phyloP scores from a whole-genome alignment of 2,329 filamentous ascomycete species.

The Aspergillus fijiensis region DNA sequence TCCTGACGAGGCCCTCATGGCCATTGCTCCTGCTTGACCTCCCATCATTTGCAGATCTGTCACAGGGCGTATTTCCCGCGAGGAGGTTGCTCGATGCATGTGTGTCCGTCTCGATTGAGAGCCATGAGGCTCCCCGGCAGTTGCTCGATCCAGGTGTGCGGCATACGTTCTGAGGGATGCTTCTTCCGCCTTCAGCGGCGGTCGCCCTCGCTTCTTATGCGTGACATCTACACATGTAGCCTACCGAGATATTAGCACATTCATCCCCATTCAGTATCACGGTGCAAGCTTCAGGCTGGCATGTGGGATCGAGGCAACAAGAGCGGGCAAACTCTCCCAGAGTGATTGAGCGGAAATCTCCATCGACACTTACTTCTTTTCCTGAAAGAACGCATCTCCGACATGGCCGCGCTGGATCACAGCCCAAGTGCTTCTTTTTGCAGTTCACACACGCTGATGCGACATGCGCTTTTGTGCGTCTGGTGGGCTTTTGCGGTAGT shows the following conservation, averaged over 20 bases:
- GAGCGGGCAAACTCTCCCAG: neutral
- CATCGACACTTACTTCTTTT: constrained; percentile 42
- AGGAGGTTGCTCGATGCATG: constrained; percentile 37
- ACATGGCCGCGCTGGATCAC: constrained; percentile 47
- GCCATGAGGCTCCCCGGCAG: constrained; percentile 28
- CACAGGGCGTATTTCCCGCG: constrained; percentile 40
- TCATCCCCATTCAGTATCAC: neutral
- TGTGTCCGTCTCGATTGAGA: constrained; percentile 23
- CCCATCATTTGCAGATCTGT: constrained; percentile 36
- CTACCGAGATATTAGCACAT: constrained; percentile 21
- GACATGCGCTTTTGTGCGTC: constrained; percentile 49
- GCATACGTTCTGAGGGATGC: constrained; percentile 34
- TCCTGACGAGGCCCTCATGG: constrained; percentile 21
- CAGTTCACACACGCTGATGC: constrained; percentile 51
- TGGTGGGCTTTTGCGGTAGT: constrained; percentile 39
- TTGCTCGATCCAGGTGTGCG: constrained; percentile 27
- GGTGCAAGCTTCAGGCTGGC: neutral
- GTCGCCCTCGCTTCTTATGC: constrained; percentile 49
- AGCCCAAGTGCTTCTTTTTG: constrained; percentile 50
- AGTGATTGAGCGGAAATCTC: neutral
- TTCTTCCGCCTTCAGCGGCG: constrained; percentile 46
- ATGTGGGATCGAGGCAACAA: neutral
- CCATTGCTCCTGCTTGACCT: constrained; percentile 20
- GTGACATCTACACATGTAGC: constrained; percentile 47
- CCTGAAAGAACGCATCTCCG: constrained; percentile 47